Base-by-base conservation (phyloP, 805 yeast genomes). In the Sugiyamaella valdiviana region DNA sequence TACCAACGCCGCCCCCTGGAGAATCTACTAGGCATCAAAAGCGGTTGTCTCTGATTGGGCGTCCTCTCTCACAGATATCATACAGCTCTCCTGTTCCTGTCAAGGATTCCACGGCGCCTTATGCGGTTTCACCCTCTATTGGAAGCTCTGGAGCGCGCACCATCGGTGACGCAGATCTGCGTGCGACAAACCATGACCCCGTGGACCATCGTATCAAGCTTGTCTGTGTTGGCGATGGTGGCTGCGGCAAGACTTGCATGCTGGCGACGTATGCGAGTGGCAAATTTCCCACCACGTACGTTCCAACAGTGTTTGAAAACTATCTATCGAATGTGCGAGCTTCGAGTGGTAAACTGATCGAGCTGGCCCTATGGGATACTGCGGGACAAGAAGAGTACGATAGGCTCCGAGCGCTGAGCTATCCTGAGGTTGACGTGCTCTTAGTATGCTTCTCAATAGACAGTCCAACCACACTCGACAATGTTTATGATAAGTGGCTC, bases 381-480 rank as follows among this genome's bases (percentile, higher is more conserved):
- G 95, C 95, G 0, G 93, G 95, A 2, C 93, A 85, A 66, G 95
- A 86, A 65, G 93, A 85, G 63, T 85, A 84, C 61, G 90, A 83
- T 62, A 70, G 95, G 46, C 68, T 86, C 48, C 71, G 96, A 52
- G 93, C 95, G 1, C 69, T 88, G 42, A 75, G 84, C 39, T 87
- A 87, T 61, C 83, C 90, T 5, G 95, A 85, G 56, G 85, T 83
- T 2, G 85, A 87, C 63, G 68, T 88, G 1, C 65, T 88, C 15
- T 69, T 90, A 49, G 70, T 88, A 6, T 89, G 96, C 50, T 90
- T 85, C 63, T 71, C 91, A 1, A 73, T 87, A 23, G 83, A 82
- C 57, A 75, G 75, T 48, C 67, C 72, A 16, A 75, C 75, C 26
- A 79, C 90, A 19, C 70, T 90, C 49, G 80, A 78, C 44, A 88